Evolutionary conservation across 2,329 filamentous ascomycete genomes (phyloP).

Genomic region (Xylariales sp.): DNA sequence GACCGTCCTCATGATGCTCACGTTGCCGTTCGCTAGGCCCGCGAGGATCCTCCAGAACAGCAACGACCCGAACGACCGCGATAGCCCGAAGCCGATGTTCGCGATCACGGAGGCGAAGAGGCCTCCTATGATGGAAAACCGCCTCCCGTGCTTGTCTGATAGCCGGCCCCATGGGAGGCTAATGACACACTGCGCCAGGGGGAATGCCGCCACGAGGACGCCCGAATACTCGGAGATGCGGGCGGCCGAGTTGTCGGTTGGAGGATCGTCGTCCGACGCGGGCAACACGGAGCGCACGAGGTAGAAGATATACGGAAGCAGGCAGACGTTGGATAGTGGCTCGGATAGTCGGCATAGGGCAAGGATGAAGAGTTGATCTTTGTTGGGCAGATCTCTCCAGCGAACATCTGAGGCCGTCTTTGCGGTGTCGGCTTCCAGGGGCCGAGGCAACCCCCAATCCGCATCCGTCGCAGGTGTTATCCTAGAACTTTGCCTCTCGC

Average conservation of each 20-base stretch:
- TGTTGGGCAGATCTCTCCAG: conserved; percentile 53
- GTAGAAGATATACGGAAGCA: conserved; percentile 78
- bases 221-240: conserved; percentile 76
- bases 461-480: conserved; percentile 19
- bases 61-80: conserved; percentile 68
- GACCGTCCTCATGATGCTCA: conserved; percentile 80
- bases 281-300: conserved; percentile 73
- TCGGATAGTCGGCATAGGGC: conserved; percentile 62
- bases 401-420: conserved; percentile 38
- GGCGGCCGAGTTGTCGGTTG: conserved; percentile 54
- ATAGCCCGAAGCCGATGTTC: conserved; percentile 76
- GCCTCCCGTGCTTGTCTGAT: conserved; percentile 67
- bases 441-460: conserved; percentile 20
- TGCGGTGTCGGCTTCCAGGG: conserved; percentile 5
- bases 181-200: conserved; percentile 75
- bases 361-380: conserved; percentile 53
- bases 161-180: conserved; percentile 76
- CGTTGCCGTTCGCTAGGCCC: conserved; percentile 76
- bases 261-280: conserved; percentile 52
- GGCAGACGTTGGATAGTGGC: conserved; percentile 73
- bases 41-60: conserved; percentile 70
- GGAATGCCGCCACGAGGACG: conserved; percentile 74
- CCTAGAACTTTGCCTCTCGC: neutral
- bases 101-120: conserved; percentile 71
- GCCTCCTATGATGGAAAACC: conserved; percentile 73